phyloP scores from a whole-genome alignment of 306 rosid species.

The Citrullus colocynthis region DNA sequence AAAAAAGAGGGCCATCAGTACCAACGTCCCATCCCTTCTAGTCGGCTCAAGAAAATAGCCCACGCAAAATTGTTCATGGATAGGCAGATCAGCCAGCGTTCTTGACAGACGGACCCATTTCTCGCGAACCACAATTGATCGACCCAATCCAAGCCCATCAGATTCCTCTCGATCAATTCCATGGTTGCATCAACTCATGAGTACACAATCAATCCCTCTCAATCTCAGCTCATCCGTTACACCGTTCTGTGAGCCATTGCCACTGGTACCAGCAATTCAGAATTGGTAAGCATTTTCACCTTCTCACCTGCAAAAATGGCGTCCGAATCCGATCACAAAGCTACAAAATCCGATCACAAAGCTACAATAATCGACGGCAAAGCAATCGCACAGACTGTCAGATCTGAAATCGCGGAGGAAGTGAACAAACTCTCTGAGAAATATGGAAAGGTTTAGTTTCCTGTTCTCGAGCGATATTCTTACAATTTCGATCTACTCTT shows the following conservation, averaged over 20 bases:
- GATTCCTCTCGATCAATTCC: neutral
- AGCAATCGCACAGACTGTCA: conserved; percentile 56
- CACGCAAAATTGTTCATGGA: neutral
- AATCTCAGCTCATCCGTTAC: neutral
- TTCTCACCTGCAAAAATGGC: conserved; percentile 11
- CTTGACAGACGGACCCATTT: neutral
- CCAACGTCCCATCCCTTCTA: too few relatives aligned
- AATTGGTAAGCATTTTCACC: neutral
- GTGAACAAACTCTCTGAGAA: conserved; percentile 44
- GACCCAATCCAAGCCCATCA: neutral
- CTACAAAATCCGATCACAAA: conserved; percentile 33
- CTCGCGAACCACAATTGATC: neutral
- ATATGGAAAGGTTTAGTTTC: conserved; percentile 51
- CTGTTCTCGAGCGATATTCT: neutral
- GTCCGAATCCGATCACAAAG: conserved; percentile 28
- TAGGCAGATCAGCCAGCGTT: too few relatives aligned
- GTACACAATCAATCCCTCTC: neutral
- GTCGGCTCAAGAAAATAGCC: neutral
- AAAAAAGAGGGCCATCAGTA: too few relatives aligned
- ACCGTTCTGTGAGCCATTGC: neutral
- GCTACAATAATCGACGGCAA: conserved; percentile 79
- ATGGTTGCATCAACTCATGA: neutral
- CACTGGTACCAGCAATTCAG: neutral
- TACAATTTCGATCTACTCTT: neutral
- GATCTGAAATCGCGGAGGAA: conserved; percentile 65